A percentile compares a stretch with the other conserved stretches of the same genome.
Evolutionary conservation across 2,329 filamentous ascomycete genomes (phyloP).

Genomic region (Sporothrix dimorphospora): DNA sequence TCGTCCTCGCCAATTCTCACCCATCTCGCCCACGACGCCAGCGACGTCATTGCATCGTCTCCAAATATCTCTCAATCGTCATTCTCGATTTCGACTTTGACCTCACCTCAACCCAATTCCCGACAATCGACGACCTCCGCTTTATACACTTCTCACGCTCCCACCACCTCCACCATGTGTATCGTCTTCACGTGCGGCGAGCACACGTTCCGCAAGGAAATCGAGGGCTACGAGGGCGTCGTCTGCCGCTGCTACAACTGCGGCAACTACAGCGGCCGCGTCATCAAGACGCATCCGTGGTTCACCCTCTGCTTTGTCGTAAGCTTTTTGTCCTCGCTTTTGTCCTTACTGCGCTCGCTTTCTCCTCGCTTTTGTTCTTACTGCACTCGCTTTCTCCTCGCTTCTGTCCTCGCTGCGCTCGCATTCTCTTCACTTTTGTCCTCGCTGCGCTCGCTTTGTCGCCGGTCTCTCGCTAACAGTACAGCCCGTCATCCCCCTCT

Average conservation of each 20-base stretch:
- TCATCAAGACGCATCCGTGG: constrained; percentile 69
- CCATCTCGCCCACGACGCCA: no score
- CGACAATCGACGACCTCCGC: background rate
- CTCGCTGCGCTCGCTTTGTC: background rate
- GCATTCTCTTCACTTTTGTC: no score
- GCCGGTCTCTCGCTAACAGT: constrained; percentile 1
- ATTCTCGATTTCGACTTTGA: background rate
- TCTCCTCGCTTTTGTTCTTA: no score
- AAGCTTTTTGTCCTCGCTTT: constrained; percentile 40
- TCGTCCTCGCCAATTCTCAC: background rate
- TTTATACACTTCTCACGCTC: background rate
- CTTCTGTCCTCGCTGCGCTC: background rate
- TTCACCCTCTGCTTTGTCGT: constrained; percentile 80
- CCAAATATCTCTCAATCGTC: background rate
- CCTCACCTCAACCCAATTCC: background rate
- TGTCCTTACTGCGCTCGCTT: background rate
- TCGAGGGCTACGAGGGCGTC: constrained; percentile 64
- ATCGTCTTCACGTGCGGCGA: constrained; percentile 66
- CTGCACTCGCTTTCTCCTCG: background rate
- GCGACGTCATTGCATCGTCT: constrained; percentile 19
- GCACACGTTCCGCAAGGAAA: constrained; percentile 62
- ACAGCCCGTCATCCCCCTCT: constrained; percentile 72
- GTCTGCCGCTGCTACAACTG: constrained; percentile 68
- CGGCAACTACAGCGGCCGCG: constrained; percentile 64
- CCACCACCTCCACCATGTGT: constrained; percentile 51